phyloP scores from a whole-genome alignment of 371 early-diverging fungal species.

The Mucor saturninus region DNA sequence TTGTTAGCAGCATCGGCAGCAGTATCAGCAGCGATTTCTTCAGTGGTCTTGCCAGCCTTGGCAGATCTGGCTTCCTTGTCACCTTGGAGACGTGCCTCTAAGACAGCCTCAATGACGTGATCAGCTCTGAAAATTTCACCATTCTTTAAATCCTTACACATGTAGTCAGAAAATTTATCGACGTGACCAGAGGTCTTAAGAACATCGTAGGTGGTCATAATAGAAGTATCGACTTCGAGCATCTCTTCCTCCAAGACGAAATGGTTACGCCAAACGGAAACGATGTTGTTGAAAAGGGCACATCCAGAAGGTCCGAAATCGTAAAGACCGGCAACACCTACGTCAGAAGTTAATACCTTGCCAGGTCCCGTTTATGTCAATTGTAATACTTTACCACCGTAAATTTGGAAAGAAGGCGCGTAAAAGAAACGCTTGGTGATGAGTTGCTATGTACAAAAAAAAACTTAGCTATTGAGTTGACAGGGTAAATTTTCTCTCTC shows the following conservation, averaged over 20 bases:
- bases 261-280: constrained; percentile 93
- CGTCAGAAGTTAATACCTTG: constrained; percentile 3
- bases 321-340: constrained; percentile 97
- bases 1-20: constrained; percentile 57
- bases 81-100: constrained; percentile 87
- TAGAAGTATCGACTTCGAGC: constrained; percentile 98
- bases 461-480: not conserved
- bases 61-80: constrained; percentile 75
- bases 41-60: constrained; percentile 49
- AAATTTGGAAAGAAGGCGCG: constrained; percentile 93
- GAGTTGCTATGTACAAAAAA: constrained; percentile 51
- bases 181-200: constrained; percentile 99
- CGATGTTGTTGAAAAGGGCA: constrained; percentile 95
- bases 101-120: constrained; percentile 95
- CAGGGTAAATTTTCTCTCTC: not conserved
- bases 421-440: constrained; percentile 94
- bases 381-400: constrained; percentile 77
- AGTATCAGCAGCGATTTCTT: constrained; percentile 34
- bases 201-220: constrained; percentile 97
- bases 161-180: constrained; percentile 99
- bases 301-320: constrained; percentile 99
- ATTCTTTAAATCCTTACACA: constrained; percentile 93
- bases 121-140: constrained; percentile 99
- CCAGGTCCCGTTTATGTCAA: not conserved
- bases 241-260: constrained; percentile 99